phyloP scores from a whole-genome alignment of 345 rosid genomes.

The Cardamine occulta region DNA sequence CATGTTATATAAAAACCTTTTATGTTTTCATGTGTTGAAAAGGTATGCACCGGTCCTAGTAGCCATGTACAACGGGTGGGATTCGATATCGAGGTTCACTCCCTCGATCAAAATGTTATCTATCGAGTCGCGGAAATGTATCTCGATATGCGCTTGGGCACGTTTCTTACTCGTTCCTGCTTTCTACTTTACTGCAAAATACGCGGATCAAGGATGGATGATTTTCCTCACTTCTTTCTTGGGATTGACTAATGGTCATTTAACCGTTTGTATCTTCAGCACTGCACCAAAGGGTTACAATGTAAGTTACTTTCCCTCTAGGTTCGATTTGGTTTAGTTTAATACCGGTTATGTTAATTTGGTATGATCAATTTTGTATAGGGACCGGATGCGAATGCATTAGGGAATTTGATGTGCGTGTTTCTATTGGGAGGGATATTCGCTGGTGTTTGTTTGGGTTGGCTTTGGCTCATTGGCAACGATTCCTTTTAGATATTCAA shows the following conservation, averaged over 20 bases:
- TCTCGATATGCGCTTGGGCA: constrained; percentile 47
- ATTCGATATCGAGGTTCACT: constrained; percentile 63
- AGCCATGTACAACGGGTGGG: constrained; percentile 72
- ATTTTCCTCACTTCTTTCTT: constrained; percentile 69
- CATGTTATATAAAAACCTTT: background rate
- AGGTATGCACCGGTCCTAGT: constrained; percentile 81
- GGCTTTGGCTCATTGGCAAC: constrained; percentile 50
- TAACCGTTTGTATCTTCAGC: constrained; percentile 79
- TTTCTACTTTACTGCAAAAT: constrained; percentile 77
- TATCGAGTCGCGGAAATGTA: constrained; percentile 65
- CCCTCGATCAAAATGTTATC: constrained; percentile 56
- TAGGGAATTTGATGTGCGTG: constrained; percentile 42
- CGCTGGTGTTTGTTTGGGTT: constrained; percentile 43
- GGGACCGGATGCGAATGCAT: constrained; percentile 44
- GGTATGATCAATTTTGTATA: constrained; percentile 3
- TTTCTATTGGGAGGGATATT: constrained; percentile 45
- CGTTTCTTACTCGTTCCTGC: constrained; percentile 70
- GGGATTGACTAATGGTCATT: constrained; percentile 74
- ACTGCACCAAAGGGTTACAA: constrained; percentile 84
- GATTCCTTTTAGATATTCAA: constrained; percentile 46
- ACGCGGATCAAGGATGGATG: constrained; percentile 91
- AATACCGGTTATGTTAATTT: background rate
- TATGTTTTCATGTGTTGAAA: constrained; percentile 25
- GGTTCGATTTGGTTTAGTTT: constrained; percentile 12
- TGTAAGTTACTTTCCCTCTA: constrained; percentile 49